phyloP scores from a whole-genome alignment of 108 stramenopile genomes.

The Conticribra guillardii region DNA sequence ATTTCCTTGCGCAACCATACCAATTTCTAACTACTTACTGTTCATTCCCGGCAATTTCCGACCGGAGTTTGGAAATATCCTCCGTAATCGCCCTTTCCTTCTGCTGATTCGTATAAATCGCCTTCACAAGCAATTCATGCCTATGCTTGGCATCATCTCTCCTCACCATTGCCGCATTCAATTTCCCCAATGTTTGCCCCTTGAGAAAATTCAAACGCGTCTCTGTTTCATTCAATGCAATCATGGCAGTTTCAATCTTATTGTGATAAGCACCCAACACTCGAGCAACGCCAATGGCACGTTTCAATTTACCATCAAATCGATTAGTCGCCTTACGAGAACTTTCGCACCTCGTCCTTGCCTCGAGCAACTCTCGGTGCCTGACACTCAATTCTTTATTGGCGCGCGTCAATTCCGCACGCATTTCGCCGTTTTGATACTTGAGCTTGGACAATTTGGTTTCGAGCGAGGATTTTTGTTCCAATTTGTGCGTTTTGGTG shows the following conservation, averaged over 20 bases:
- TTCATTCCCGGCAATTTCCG: conserved; percentile 31
- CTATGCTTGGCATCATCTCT: conserved; percentile 45
- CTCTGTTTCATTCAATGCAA: conserved; percentile 44
- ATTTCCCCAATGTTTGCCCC: conserved; percentile 34
- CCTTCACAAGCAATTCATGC: conserved; percentile 45
- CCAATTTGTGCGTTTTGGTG: conserved; percentile 59
- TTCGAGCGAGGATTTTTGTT: conserved; percentile 60
- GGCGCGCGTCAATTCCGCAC: conserved; percentile 59
- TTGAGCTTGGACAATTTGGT: conserved; percentile 67
- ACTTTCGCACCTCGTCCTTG: conserved; percentile 40
- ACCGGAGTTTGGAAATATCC: conserved; percentile 43
- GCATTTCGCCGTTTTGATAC: conserved; percentile 70
- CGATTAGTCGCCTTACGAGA: conserved; percentile 54
- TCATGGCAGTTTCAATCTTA: conserved; percentile 57
- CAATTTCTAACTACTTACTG: not conserved
- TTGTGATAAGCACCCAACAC: conserved; percentile 41
- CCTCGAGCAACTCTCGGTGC: conserved; percentile 59
- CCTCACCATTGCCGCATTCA: conserved; percentile 27
- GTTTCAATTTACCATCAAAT: conserved; percentile 64
- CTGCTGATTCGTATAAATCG: conserved; percentile 45
- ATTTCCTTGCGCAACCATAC: not conserved
- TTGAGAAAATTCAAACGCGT: conserved; percentile 44
- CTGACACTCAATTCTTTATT: conserved; percentile 57
- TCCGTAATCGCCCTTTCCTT: conserved; percentile 44
- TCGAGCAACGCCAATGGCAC: conserved; percentile 54